phyloP scores from a whole-genome alignment of 768 basidiomycete genomes.

The Kockovaella imperatae region DNA sequence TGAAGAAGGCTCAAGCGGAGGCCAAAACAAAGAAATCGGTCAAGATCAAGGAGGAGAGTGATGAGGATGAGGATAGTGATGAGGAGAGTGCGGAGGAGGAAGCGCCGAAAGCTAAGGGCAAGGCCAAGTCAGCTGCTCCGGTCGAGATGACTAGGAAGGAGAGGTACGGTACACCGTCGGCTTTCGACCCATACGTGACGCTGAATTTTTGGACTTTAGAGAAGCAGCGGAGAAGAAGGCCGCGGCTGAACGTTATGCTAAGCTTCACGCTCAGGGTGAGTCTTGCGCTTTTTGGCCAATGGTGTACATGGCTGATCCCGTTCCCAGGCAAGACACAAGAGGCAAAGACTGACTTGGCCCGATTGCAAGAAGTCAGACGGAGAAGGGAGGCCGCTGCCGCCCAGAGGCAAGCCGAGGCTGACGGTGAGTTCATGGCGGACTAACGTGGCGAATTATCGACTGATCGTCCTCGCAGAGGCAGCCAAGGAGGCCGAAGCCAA shows the following conservation, averaged over 20 bases:
- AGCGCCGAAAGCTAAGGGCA: constrained; percentile 18
- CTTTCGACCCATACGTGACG: constrained; percentile 20
- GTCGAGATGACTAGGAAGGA: constrained; percentile 39
- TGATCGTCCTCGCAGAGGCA: constrained; percentile 21
- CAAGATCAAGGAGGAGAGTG: constrained; percentile 31
- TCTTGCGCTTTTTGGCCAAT: neutral
- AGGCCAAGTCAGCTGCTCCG: constrained; percentile 5
- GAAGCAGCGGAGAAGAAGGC: constrained; percentile 90
- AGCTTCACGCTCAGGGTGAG: constrained; percentile 53
- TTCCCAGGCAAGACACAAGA: constrained; percentile 79
- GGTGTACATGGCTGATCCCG: constrained; percentile 10
- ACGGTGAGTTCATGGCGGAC: constrained; percentile 53
- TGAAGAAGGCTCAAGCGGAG: constrained; percentile 69
- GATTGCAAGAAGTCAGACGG: constrained; percentile 74
- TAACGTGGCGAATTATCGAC: neutral
- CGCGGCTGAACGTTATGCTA: constrained; percentile 78
- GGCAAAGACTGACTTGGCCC: constrained; percentile 78
- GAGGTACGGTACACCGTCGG: constrained; percentile 30
- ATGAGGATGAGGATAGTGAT: constrained; percentile 16
- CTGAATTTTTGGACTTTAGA: constrained; percentile 51
- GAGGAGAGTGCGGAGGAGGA: constrained; percentile 18
- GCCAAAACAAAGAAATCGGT: constrained; percentile 30
- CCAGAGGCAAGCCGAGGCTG: constrained; percentile 78
- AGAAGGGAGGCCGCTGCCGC: constrained; percentile 83
- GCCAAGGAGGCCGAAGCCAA: constrained; percentile 35